Percentiles rank a stretch among this genome's conserved stretches.
Conservation (phyloP, 106 monocot species). For the Phalaenopsis equestris region DNA sequence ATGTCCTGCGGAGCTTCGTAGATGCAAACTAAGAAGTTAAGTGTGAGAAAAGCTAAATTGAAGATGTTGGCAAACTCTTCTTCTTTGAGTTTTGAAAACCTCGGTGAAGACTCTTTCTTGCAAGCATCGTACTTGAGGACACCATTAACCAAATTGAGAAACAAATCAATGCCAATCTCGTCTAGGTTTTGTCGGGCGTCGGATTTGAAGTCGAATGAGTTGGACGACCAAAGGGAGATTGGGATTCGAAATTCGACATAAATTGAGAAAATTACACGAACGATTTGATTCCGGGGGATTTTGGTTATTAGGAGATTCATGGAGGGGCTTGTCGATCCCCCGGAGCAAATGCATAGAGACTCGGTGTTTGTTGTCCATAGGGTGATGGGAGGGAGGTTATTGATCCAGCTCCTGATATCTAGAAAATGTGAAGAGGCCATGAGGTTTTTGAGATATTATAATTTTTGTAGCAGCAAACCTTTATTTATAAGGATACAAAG, state of each 20-base stretch:
- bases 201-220: constrained; percentile 31
- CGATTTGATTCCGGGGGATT: constrained; percentile 22
- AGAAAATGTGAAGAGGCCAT: constrained; percentile 36
- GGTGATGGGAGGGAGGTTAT: constrained; percentile 41
- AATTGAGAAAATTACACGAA: constrained; percentile 44
- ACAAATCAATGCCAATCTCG: constrained; percentile 25
- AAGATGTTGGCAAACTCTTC: constrained; percentile 41
- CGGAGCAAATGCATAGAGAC: constrained; percentile 41
- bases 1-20: constrained; percentile 73
- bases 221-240: constrained; percentile 67
- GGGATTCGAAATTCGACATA: constrained; percentile 36
- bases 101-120: constrained; percentile 32
- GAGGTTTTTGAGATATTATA: neutral
- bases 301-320: constrained; percentile 36
- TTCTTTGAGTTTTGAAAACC: constrained; percentile 16
- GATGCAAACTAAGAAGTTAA: constrained; percentile 58
- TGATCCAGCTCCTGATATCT: constrained; percentile 70
- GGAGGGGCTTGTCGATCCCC: constrained; percentile 26
- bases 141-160: constrained; percentile 36
- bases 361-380: constrained; percentile 48
- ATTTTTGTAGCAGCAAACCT: neutral
- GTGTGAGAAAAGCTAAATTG: constrained; percentile 57
- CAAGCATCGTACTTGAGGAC: constrained; percentile 57
- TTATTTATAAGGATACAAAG: neutral
- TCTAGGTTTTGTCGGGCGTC: constrained; percentile 19